Evolutionary conservation across 2,329 filamentous ascomycete genomes (phyloP).

Genomic region (Trichoderma pleuroti): DNA sequence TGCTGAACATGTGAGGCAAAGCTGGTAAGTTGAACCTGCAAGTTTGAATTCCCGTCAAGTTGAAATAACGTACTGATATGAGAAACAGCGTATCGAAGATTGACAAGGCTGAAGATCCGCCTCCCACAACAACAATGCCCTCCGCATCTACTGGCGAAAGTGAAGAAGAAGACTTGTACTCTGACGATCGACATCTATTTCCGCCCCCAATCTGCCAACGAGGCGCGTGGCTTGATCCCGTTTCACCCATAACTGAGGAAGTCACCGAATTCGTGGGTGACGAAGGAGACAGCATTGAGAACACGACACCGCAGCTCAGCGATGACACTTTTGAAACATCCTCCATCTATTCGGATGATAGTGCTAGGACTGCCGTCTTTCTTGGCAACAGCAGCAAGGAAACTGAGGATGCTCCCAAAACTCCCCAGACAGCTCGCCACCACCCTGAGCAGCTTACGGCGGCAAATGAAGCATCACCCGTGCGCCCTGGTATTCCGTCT

Average conservation of each 20-base stretch:
- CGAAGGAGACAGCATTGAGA: not conserved
- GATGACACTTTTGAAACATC: constrained; percentile 22
- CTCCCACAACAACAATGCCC: not conserved
- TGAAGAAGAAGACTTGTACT: constrained; percentile 8
- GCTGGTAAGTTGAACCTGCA: not conserved
- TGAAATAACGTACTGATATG: not conserved
- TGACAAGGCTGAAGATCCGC: not conserved
- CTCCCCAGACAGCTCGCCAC: not conserved
- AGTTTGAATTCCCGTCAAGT: not conserved
- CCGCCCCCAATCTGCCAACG: not conserved
- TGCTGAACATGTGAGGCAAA: not conserved
- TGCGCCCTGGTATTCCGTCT: not conserved
- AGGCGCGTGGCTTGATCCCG: not conserved
- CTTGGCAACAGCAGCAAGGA: not conserved
- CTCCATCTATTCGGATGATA: constrained; percentile 26
- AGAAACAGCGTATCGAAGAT: not conserved
- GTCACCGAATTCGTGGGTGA: not conserved
- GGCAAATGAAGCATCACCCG: not conserved
- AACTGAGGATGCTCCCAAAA: not conserved
- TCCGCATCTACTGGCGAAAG: not conserved
- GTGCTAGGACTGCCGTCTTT: constrained; percentile 21
- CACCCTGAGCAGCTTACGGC: not conserved
- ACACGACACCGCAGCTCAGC: not conserved
- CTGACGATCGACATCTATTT: constrained; percentile 10
- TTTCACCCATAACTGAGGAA: not conserved